These are phyloP conservation scores for Cordyceps javanica DNA, from an alignment of 2,329 filamentous ascomycete genomes.

Conservation along the genomic window DNA sequence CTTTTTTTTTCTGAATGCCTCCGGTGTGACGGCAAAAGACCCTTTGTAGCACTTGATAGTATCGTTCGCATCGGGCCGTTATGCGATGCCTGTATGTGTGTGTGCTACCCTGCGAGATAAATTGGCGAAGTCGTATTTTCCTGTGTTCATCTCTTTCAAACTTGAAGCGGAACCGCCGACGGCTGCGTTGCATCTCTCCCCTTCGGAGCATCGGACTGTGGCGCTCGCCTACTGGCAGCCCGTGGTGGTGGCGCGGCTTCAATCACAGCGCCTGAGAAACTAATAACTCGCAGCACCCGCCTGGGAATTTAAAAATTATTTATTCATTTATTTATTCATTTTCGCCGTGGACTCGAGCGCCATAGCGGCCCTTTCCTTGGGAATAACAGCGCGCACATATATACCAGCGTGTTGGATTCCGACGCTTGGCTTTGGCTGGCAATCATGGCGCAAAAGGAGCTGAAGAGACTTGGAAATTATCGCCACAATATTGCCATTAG, in stretches of 20 bases:
- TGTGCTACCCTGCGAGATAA: background rate
- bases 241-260: background rate
- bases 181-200: background rate
- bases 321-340: background rate
- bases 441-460: background rate
- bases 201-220: background rate
- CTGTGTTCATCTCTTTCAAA: background rate
- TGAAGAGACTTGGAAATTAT: background rate
- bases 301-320: background rate
- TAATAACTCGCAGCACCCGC: background rate
- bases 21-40: background rate
- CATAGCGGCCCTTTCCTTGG: background rate
- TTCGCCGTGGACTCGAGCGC: background rate
- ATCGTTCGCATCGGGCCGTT: slow-evolving; percentile 8
- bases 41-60: background rate
- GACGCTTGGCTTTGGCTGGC: background rate
- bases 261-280: background rate
- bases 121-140: background rate
- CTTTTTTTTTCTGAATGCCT: background rate
- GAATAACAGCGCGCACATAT: background rate
- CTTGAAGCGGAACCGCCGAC: background rate
- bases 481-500: background rate
- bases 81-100: background rate
- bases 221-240: background rate
- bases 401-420: background rate